These are phyloP conservation scores for Citrus sp. DNA, from an alignment of 345 rosid species.

Conservation along the genomic window DNA sequence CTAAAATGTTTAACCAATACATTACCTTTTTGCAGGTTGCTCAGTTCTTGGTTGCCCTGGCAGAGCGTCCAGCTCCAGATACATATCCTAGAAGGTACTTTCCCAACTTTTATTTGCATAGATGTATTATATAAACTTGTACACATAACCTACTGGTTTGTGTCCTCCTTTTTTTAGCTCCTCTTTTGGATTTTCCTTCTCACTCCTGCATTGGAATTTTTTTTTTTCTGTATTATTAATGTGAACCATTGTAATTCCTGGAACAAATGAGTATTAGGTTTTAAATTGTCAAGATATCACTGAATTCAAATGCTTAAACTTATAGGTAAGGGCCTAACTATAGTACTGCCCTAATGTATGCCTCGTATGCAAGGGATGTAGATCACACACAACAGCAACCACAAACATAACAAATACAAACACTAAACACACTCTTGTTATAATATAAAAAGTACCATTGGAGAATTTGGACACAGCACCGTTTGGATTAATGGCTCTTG, in stretches of 20 bases:
- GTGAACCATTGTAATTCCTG: background rate
- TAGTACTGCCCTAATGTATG: background rate
- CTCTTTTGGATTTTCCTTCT: background rate
- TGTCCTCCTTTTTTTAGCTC: background rate
- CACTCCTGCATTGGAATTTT: background rate
- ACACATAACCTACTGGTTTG: background rate
- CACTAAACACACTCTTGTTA: background rate
- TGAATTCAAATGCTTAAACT: constrained; percentile 3
- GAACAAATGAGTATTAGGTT: background rate
- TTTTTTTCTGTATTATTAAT: background rate
- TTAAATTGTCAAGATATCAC: background rate
- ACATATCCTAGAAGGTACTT: constrained; percentile 69
- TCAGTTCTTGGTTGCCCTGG: constrained; percentile 88
- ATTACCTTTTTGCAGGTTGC: constrained; percentile 55
- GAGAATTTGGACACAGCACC: background rate
- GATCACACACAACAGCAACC: background rate
- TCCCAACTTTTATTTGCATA: background rate
- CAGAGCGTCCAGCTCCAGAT: constrained; percentile 64
- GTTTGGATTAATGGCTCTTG: background rate
- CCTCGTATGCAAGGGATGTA: background rate
- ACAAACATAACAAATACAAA: background rate
- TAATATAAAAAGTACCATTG: background rate
- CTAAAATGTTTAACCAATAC: background rate
- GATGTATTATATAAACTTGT: background rate
- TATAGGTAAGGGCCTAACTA: background rate